phyloP scores from a whole-genome alignment of 345 rosid genomes.

The Eucalyptus polybractea region DNA sequence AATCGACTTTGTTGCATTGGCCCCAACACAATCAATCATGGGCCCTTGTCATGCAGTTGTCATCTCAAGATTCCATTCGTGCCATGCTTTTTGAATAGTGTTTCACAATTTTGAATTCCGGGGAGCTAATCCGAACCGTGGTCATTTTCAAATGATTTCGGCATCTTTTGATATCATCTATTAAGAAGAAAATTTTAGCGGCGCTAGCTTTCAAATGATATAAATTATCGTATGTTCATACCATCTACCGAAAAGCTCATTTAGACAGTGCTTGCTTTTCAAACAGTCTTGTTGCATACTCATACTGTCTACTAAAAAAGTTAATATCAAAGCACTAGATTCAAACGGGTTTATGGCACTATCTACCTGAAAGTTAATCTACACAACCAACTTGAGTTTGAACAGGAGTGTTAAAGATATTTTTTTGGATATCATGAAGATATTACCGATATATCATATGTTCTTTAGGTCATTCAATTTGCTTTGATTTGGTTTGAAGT shows the following conservation, averaged over 20 bases:
- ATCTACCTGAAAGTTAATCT: background rate
- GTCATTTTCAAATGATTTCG: background rate
- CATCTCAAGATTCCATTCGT: background rate
- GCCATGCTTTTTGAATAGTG: background rate
- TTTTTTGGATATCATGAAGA: background rate
- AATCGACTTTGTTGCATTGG: background rate
- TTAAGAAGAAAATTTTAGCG: background rate
- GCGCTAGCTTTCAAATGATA: fast-evolving
- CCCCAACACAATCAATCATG: background rate
- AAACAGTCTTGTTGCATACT: background rate
- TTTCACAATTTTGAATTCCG: background rate
- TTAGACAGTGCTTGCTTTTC: background rate
- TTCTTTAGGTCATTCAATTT: background rate
- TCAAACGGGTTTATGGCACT: background rate
- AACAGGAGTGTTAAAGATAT: background rate
- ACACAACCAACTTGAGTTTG: background rate
- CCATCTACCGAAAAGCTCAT: background rate
- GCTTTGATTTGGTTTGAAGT: background rate
- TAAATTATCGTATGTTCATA: background rate
- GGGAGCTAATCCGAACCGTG: background rate
- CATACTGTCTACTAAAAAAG: background rate
- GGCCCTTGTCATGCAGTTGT: background rate
- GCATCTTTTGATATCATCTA: background rate
- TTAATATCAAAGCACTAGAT: background rate
- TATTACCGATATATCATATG: background rate